These are phyloP conservation scores for Golubevia sp. DNA, from an alignment of 1,284 basidiomycete genomes.

Conservation along the genomic window DNA sequence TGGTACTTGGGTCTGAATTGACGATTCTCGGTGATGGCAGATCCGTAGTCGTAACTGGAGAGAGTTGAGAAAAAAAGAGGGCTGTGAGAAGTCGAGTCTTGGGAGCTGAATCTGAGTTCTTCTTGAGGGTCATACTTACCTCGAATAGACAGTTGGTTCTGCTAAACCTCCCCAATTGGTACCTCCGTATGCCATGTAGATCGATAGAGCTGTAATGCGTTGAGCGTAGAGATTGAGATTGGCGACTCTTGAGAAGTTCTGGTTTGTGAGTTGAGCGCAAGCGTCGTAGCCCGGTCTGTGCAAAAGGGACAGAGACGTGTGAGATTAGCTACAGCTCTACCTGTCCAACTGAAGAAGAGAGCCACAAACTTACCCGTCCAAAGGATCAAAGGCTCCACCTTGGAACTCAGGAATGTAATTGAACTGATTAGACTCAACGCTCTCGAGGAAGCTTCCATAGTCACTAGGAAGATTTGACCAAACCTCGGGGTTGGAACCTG, in stretches of 20 bases:
- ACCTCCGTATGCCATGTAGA: conserved; percentile 46
- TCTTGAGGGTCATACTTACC: no score
- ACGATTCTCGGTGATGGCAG: conserved; percentile 8
- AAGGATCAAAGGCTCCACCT: conserved; percentile 40
- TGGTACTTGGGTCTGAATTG: conserved; percentile 24
- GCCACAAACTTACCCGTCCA: conserved; percentile 11
- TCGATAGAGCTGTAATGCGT: conserved; percentile 24
- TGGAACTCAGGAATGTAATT: conserved; percentile 44
- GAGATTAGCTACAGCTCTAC: no score
- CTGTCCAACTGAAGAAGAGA: no score
- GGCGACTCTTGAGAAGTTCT: conserved; percentile 26
- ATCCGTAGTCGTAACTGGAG: no score
- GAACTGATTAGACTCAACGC: conserved; percentile 18
- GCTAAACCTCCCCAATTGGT: conserved; percentile 45
- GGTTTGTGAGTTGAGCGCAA: conserved; percentile 25
- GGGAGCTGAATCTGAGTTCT: no score
- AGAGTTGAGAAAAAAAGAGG: no score
- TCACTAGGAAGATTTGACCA: conserved; percentile 31
- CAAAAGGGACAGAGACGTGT: no score
- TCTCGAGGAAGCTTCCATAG: conserved; percentile 25
- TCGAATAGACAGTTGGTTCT: no score
- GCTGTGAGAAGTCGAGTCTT: no score
- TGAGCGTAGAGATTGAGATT: conserved; percentile 24
- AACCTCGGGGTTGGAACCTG: conserved; percentile 25
- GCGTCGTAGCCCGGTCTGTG: conserved; percentile 15